Conservation (phyloP, 805 yeast species). For the Metschnikowia henanensis region DNA sequence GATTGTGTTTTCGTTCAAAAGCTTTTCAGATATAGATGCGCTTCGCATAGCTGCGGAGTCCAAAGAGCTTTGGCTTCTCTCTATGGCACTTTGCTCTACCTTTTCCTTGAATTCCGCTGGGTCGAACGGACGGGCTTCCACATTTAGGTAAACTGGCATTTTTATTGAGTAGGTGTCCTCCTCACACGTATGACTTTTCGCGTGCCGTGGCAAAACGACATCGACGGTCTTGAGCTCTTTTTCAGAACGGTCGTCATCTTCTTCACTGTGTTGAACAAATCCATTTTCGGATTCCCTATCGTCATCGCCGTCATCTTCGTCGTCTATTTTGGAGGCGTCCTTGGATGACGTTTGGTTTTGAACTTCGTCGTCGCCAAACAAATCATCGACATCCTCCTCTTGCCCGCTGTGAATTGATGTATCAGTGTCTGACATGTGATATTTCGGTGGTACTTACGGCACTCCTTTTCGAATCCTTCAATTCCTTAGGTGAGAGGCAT, state of each 20-base stretch:
- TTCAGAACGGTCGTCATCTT: conserved; percentile 35
- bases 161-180: conserved; percentile 50
- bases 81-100: conserved; percentile 36
- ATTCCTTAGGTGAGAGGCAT: neutral
- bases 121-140: conserved; percentile 88
- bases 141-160: conserved; percentile 78
- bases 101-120: conserved; percentile 61
- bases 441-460: neutral
- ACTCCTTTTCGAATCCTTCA: neutral
- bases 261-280: conserved; percentile 24
- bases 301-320: neutral
- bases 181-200: conserved; percentile 37
- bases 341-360: conserved; percentile 14
- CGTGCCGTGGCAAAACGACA: conserved; percentile 49
- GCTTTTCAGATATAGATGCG: conserved; percentile 54
- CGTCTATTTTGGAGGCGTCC: conserved; percentile 14
- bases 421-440: conserved; percentile 29
- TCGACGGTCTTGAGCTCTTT: conserved; percentile 36
- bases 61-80: conserved; percentile 27
- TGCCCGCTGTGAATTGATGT: conserved; percentile 15
- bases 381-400: conserved; percentile 33
- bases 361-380: conserved; percentile 35
- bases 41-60: conserved; percentile 47
- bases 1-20: conserved; percentile 78
- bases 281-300: conserved; percentile 9